These are phyloP conservation scores for Ophiocordyceps robertsii DNA, from an alignment of 2,329 filamentous ascomycete species.

Conservation along the genomic window DNA sequence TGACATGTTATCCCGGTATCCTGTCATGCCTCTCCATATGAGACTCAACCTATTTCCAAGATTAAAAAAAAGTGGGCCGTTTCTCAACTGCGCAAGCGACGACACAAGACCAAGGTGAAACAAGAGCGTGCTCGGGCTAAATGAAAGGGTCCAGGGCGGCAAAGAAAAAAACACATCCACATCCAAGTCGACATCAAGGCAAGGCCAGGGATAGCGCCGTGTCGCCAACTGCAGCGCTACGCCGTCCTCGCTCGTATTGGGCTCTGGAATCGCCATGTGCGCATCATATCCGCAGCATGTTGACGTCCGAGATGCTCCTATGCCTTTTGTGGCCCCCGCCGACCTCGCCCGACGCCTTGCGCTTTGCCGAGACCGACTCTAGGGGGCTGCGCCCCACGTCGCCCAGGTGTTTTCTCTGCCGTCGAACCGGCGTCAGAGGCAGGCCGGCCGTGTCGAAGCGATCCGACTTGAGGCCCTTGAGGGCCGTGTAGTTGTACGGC, in stretches of 20 bases:
- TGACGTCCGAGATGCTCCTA: constrained; percentile 45
- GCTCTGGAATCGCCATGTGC: neutral
- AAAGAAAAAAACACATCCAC: neutral
- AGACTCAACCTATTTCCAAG: too few relatives aligned
- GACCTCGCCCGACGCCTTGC: constrained; percentile 36
- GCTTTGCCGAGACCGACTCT: constrained; percentile 34
- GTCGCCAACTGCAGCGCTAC: constrained; percentile 14
- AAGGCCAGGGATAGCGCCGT: constrained; percentile 29
- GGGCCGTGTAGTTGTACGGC: constrained; percentile 44
- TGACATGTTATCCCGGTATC: too few relatives aligned
- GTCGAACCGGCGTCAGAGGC: constrained; percentile 54
- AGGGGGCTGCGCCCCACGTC: constrained; percentile 36
- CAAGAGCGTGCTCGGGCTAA: neutral
- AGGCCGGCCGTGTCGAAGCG: constrained; percentile 51
- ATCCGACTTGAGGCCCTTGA: constrained; percentile 51
- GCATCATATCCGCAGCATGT: constrained; percentile 29
- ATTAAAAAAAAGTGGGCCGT: too few relatives aligned
- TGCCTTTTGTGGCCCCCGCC: constrained; percentile 38
- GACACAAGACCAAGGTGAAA: neutral
- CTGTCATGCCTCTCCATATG: too few relatives aligned
- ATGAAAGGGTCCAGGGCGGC: neutral
- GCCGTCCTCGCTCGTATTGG: constrained; percentile 33
- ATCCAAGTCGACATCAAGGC: neutral
- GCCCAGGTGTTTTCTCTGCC: constrained; percentile 35
- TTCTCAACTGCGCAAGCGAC: too few relatives aligned